Percentiles rank a stretch among this genome's conserved stretches.
Conservation (phyloP, 2,329 filamentous ascomycete species). For the Verticillium zaregamsianum region DNA sequence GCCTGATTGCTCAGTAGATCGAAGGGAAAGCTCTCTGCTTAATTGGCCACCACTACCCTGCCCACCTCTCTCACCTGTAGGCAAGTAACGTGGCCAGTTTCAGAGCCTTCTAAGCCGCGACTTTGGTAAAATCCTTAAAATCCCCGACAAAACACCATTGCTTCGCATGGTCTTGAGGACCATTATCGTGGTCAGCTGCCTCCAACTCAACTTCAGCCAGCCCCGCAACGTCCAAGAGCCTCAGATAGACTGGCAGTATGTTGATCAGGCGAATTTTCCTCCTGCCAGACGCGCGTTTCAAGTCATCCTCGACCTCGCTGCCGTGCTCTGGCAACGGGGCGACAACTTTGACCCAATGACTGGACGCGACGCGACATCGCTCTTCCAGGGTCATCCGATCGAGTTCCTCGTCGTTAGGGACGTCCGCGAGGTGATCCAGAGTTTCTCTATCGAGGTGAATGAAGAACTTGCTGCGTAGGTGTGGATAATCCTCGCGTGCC, state of each 20-base stretch:
- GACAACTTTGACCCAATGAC: conserved; percentile 5
- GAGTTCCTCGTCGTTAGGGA: conserved; percentile 6
- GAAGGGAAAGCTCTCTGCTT: no score
- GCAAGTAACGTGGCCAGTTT: no score
- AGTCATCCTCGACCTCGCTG: background rate
- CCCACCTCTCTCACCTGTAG: no score
- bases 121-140: background rate
- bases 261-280: background rate
- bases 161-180: background rate
- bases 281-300: background rate
- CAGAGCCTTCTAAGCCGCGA: no score
- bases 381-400: background rate
- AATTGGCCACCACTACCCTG: no score
- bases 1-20: no score
- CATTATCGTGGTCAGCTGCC: background rate
- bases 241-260: background rate
- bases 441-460: conserved; percentile 5
- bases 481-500: background rate
- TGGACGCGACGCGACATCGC: conserved; percentile 1
- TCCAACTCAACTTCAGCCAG: background rate
- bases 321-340: no score
- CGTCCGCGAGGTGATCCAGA: conserved; percentile 1
- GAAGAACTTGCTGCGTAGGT: background rate
- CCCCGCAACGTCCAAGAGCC: background rate
- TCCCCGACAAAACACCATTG: background rate